A percentile compares a stretch with the other conserved stretches of the same genome.
These are phyloP conservation scores for Phoenix roebelenii DNA, from an alignment of 176 grass and related monocot genomes.

Conservation along the genomic window DNA sequence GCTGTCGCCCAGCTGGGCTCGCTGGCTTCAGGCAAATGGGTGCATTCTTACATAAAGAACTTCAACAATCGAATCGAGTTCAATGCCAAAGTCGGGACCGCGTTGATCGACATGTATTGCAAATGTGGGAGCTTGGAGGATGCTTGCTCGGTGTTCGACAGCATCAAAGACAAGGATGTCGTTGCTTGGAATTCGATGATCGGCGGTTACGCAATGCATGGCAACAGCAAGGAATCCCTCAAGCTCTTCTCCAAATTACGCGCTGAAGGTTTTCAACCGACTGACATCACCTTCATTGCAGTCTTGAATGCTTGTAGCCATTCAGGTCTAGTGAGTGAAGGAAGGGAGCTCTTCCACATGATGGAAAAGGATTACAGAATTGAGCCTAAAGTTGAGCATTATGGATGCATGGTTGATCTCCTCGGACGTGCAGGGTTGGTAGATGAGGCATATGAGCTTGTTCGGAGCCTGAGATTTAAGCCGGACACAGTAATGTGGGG, in stretches of 20 bases:
- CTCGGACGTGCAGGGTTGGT: conserved; percentile 57
- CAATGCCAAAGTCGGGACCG: conserved; percentile 63
- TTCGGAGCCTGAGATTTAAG: conserved; percentile 41
- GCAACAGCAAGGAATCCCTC: conserved; percentile 35
- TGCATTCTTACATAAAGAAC: conserved; percentile 66
- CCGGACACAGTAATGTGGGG: conserved; percentile 58
- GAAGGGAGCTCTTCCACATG: conserved; percentile 23
- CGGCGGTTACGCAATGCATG: conserved; percentile 78
- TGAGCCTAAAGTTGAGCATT: conserved; percentile 83
- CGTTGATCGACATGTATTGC: conserved; percentile 88
- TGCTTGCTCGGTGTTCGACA: conserved; percentile 47
- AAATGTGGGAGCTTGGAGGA: conserved; percentile 90
- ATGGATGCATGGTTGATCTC: conserved; percentile 81
- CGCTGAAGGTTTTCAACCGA: conserved; percentile 35
- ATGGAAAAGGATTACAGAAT: conserved; percentile 56
- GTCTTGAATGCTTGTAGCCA: conserved; percentile 81
- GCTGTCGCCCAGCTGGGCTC: conserved; percentile 63
- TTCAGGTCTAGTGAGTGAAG: conserved; percentile 61
- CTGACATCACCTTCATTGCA: conserved; percentile 81
- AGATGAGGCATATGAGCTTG: conserved; percentile 66
- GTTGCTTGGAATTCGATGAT: conserved; percentile 90
- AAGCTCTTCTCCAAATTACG: conserved; percentile 31
- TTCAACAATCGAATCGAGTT: conserved; percentile 21
- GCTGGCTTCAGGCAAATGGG: conserved; percentile 54
- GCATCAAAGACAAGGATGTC: conserved; percentile 43